Evolutionary conservation across 2,329 filamentous ascomycete genomes (phyloP), one percentile per base, ranked within the genome.

Genomic region (Talaromyces amestolkiae): DNA sequence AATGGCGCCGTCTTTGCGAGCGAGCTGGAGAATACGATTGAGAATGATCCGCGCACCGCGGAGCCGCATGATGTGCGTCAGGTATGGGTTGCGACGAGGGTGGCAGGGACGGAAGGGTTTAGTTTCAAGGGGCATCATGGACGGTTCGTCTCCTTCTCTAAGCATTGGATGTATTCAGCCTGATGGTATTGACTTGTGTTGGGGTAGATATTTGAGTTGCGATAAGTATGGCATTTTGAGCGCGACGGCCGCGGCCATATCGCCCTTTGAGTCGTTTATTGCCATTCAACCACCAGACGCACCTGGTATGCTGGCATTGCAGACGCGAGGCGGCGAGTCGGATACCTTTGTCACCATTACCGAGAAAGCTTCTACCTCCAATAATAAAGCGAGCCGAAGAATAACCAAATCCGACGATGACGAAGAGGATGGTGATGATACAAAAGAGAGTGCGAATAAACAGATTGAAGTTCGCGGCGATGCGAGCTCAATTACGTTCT

Each of bases 31-130:
- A 97, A 98, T 75, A 89, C 97, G 41, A 86, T 97, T 67, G 93
- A 97, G 65, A 88, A 84, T 31, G 90, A 96, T 74, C 86, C 91
- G 3, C 77, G 84, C n/a, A 97, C 88, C 5, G 92, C 94, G 9
- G 95, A 99, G 79, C 95, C 95, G 59, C 93, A 97, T 77, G 93
- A 98, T 76, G 93, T 98, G 67, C 85, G 94, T 67, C 93, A 97
- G 81, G 95, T 99, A 17, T 99, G 94, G 91, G 87, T 98, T 69
- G 92, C 91, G 67, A 96, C 91, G 71, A 86, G 86, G 70, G 89
- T 97, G 13, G 86, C 89, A 0, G 94, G 94, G 3, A 94, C 91
- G 1, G 91, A 96, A 69, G 84, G 85, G 39, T 89, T 92, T 71
- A 90, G 91, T 65, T 91, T 99, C 77, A 97, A 97, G 79, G 92